These are phyloP conservation scores for Melaleuca alternifolia DNA, from an alignment of 345 rosid genomes.

Conservation along the genomic window DNA sequence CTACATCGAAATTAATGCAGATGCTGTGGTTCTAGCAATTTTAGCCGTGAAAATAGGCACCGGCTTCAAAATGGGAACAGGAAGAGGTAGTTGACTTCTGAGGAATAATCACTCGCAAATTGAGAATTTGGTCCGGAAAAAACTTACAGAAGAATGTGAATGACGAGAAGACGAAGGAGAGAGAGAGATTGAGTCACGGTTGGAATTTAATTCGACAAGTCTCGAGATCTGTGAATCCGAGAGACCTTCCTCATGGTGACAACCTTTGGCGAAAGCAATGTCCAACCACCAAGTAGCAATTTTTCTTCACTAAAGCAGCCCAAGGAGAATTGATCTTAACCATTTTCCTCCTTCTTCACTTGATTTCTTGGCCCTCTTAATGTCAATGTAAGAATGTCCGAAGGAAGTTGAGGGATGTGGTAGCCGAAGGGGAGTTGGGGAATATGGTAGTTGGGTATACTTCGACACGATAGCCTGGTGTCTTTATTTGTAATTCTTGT, in stretches of 20 bases:
- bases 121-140: not conserved
- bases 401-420: not conserved
- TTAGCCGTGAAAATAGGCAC: not conserved
- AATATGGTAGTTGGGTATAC: not conserved
- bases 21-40: not conserved
- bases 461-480: not conserved
- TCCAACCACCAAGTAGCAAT: not conserved
- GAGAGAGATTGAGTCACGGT: not conserved
- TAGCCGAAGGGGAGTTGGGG: not conserved
- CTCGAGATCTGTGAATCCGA: not conserved
- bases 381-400: not conserved
- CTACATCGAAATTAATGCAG: not conserved
- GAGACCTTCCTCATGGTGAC: not conserved
- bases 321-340: not conserved
- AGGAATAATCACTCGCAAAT: not conserved
- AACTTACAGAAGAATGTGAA: too few relatives aligned
- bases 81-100: not conserved
- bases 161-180: not conserved
- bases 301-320: not conserved
- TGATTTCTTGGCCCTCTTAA: not conserved
- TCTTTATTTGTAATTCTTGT: not conserved
- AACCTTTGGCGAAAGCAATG: not conserved
- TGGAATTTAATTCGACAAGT: not conserved
- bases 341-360: not conserved
- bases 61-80: not conserved